Evolutionary conservation across 202 grass and related monocot genomes (phyloP).

Genomic region (Sporobolus alterniflorus): DNA sequence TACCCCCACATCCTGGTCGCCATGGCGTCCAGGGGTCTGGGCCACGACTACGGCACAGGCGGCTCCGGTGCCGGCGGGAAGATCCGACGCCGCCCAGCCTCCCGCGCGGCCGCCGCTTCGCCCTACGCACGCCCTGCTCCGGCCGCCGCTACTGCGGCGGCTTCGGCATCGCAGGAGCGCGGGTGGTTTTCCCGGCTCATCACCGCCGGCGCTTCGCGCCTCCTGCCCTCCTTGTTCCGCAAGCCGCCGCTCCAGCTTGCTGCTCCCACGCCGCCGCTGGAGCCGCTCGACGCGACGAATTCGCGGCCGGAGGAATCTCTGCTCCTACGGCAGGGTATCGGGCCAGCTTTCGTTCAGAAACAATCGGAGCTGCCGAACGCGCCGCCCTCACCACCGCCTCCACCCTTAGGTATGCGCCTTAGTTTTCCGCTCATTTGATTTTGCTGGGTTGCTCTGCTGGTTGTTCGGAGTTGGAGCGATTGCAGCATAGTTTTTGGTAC

Average conservation of each 20-base stretch:
- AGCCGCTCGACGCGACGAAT: background rate
- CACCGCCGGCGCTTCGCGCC: conserved; percentile 32
- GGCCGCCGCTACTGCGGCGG: background rate
- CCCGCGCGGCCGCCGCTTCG: conserved; percentile 31
- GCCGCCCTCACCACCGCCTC: conserved; percentile 8
- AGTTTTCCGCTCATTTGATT: background rate
- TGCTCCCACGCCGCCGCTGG: background rate
- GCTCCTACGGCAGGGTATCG: background rate
- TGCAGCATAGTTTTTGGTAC: background rate
- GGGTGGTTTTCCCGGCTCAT: conserved; percentile 57
- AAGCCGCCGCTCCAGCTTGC: conserved; percentile 31
- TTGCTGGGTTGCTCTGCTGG: background rate
- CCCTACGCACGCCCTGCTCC: conserved; percentile 36
- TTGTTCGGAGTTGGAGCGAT: background rate
- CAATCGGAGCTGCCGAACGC: background rate
- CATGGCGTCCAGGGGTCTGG: conserved; percentile 40
- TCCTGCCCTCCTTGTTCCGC: conserved; percentile 49
- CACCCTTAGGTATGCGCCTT: conserved; percentile 40
- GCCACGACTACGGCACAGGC: conserved; percentile 22
- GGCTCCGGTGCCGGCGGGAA: conserved; percentile 45
- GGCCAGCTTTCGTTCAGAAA: background rate
- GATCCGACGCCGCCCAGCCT: conserved; percentile 30
- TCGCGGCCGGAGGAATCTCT: background rate
- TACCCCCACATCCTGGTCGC: conserved; percentile 25
- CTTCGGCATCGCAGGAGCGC: background rate